Base-by-base conservation (phyloP, 2,329 filamentous ascomycete species). In the Sporothrix phasma region DNA sequence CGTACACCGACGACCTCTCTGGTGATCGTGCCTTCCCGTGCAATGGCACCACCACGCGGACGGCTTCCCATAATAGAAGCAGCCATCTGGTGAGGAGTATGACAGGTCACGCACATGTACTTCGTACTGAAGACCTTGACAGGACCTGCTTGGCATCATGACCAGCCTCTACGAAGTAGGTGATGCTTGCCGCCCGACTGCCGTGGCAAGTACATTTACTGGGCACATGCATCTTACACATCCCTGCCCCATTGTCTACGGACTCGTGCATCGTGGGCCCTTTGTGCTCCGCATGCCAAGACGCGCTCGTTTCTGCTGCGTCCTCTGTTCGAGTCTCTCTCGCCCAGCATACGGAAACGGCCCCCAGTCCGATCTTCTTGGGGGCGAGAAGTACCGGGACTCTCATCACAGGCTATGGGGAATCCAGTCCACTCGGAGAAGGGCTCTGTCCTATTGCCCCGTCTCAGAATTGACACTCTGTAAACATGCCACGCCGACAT, bases 31-130 rank as follows among this genome's bases (percentile, higher is more conserved):
- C 37, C 54, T 58, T 37, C 51, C 51, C n/a, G 51, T 54, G 51
- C 34, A 39, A 56, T 39, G 31, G 39, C 31, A 56, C 51, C 51
- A 39, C 10, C 51, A 7, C 19, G 31, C 31, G 29, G 31, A 17
- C 31, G 5, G n/a, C 15, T 39, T 56, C 51, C 51, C 51, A 56
- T 56, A 56, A 56, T 56, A 56, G 51, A 56, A 56, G 51, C 51
- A 56, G 51, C 51, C 31, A n/a, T n/a, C n/a, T n/a, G n/a, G n/a
- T n/a, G n/a, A n/a, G n/a, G n/a, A n/a, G n/a, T n/a, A n/a, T n/a
- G n/a, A n/a, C 17, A 53, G 3, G 8, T 34, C 46, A 10, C 10
- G 43, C 43, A 46, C n/a, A 5, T 46, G n/a, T 22, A 47, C 11
- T 19, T 47, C 46, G 51, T 56, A 54, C 31, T 5, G 17, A 31